A percentile compares a stretch with the other conserved stretches of the same genome.
phyloP scores from a whole-genome alignment of 2,329 filamentous ascomycete genomes.

The Cercospora zeina region DNA sequence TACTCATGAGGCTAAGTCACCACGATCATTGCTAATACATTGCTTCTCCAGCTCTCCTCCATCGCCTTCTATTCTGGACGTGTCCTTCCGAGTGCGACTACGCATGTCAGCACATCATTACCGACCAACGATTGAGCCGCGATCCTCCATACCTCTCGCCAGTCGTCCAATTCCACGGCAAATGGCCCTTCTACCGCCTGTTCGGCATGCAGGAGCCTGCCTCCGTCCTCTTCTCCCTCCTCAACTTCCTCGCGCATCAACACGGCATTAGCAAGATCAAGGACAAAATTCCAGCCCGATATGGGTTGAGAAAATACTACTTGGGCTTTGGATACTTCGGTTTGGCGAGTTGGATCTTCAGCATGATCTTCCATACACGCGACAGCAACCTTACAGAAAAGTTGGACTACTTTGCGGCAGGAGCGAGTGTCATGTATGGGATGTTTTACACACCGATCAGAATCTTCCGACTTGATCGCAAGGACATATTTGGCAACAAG shows the following conservation, averaged over 20 bases:
- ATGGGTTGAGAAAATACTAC: constrained; percentile 80
- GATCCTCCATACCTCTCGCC: constrained; percentile 64
- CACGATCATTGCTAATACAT: background rate
- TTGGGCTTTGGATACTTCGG: constrained; percentile 76
- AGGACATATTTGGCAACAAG: constrained; percentile 43
- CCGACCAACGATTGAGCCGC: constrained; percentile 65
- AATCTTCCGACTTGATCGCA: constrained; percentile 76
- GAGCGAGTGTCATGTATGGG: constrained; percentile 85
- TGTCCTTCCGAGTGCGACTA: constrained; percentile 97
- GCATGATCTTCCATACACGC: constrained; percentile 86
- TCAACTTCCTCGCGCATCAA: constrained; percentile 86
- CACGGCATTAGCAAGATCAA: constrained; percentile 71
- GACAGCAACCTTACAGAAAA: constrained; percentile 87
- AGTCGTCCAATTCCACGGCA: constrained; percentile 92
- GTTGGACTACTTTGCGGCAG: constrained; percentile 93
- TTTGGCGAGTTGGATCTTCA: constrained; percentile 80
- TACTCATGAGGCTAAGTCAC: constrained; percentile 10
- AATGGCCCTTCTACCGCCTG: constrained; percentile 94
- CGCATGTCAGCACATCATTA: constrained; percentile 92
- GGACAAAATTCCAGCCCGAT: constrained; percentile 67
- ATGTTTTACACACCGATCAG: constrained; percentile 81
- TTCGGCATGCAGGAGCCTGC: constrained; percentile 94
- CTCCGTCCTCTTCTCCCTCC: constrained; percentile 86
- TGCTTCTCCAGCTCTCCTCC: constrained; percentile 66
- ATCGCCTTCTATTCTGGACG: constrained; percentile 85